Conservation (phyloP, 23 red algal species). For the Pyropia haitanensis region DNA sequence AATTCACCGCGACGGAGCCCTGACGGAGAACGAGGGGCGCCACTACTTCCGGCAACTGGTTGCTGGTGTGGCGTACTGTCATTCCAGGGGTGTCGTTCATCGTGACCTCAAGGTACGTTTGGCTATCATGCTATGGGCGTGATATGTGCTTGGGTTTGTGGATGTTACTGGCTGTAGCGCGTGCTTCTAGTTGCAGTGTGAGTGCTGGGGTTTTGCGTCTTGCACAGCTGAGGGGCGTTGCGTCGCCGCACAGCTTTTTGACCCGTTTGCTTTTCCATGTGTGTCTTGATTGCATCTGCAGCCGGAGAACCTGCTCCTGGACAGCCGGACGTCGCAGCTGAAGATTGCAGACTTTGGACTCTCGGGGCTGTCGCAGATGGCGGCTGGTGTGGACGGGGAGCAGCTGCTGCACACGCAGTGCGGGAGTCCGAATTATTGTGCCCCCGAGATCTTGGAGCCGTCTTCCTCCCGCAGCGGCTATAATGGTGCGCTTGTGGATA, state of each 20-base stretch:
- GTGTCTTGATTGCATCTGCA: constrained; percentile 5
- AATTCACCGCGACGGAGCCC: constrained; percentile 57
- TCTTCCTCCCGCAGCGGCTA: constrained; percentile 49
- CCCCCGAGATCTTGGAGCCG: constrained; percentile 59
- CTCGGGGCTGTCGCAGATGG: constrained; percentile 71
- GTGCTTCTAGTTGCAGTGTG: no score
- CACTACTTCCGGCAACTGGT: constrained; percentile 95
- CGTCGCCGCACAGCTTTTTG: no score
- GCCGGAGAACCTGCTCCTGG: constrained; percentile 72
- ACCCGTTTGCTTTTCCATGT: no score
- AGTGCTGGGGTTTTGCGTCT: no score
- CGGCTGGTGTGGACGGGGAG: constrained; percentile 36
- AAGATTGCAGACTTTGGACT: constrained; percentile 94
- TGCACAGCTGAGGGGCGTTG: no score
- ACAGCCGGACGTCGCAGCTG: constrained; percentile 52
- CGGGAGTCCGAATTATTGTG: constrained; percentile 70
- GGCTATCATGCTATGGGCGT: no score
- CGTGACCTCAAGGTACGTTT: constrained; percentile 60
- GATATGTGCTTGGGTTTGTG: no score
- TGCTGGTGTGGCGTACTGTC: constrained; percentile 94
- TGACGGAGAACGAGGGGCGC: constrained; percentile 68
- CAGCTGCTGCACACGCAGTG: constrained; percentile 68
- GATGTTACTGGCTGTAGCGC: no score
- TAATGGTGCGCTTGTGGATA: constrained; percentile 57
- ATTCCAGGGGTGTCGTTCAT: constrained; percentile 86